These are phyloP conservation scores for Cystofilobasidium bisporidii DNA, from an alignment of 768 basidiomycete species.

Conservation along the genomic window DNA sequence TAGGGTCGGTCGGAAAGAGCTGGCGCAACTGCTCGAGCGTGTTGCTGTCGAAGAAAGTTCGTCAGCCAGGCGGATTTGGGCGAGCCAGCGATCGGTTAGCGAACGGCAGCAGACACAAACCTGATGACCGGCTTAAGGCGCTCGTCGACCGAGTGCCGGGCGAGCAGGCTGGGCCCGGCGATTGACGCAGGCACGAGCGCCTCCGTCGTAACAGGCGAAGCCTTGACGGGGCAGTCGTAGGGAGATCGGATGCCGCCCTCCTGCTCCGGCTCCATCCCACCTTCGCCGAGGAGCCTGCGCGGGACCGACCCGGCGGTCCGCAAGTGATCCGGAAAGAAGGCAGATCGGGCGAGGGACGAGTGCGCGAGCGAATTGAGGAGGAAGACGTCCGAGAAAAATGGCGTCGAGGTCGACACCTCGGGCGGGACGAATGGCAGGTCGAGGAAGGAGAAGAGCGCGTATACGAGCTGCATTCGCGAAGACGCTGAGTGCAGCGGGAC, in stretches of 20 bases:
- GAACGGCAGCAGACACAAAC: not conserved
- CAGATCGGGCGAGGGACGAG: not conserved
- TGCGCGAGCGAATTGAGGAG: constrained; percentile 28
- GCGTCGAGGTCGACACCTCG: constrained; percentile 37
- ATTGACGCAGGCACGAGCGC: constrained; percentile 32
- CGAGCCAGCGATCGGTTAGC: too few relatives aligned
- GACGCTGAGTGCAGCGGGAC: constrained; percentile 36
- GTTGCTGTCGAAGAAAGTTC: constrained; percentile 27
- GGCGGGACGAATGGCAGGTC: constrained; percentile 40
- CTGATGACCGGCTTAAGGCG: not conserved
- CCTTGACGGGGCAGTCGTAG: constrained; percentile 35
- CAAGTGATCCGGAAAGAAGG: constrained; percentile 19
- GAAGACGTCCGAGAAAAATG: constrained; percentile 38
- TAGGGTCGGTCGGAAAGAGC: constrained; percentile 32
- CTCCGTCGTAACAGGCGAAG: constrained; percentile 33
- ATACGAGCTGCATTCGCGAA: constrained; percentile 38
- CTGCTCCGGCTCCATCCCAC: constrained; percentile 39
- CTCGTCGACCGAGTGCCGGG: not conserved
- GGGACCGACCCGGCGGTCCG: not conserved
- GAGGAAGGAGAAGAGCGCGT: constrained; percentile 41
- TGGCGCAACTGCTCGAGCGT: constrained; percentile 32
- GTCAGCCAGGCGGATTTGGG: too few relatives aligned
- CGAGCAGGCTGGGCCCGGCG: constrained; percentile 29
- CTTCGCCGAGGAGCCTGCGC: constrained; percentile 36
- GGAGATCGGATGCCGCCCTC: constrained; percentile 30